A percentile compares a stretch with the other conserved stretches of the same genome.
These are phyloP conservation scores for Filobasidium floriforme DNA, from an alignment of 768 basidiomycete genomes.

Conservation along the genomic window DNA sequence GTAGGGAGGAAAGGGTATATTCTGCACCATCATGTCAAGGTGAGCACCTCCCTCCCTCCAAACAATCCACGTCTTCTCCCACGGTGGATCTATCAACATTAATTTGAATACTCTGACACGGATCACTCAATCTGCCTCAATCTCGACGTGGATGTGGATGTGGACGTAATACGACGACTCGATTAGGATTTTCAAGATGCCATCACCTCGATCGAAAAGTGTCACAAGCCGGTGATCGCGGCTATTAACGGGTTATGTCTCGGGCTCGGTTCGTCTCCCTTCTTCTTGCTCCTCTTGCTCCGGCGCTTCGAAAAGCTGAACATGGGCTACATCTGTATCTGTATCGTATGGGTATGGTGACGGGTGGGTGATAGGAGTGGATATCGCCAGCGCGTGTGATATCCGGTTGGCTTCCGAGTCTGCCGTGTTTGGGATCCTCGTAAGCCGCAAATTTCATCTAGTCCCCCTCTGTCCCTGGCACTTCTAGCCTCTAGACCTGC, in stretches of 20 bases:
- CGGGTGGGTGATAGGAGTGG: slow-evolving; percentile 52
- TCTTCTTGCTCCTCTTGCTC: no score
- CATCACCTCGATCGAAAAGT: slow-evolving; percentile 61
- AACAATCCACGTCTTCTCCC: no score
- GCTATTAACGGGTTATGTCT: slow-evolving; percentile 68
- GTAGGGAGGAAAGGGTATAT: slow-evolving; percentile 36
- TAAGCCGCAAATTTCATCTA: slow-evolving; percentile 32
- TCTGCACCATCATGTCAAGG: slow-evolving; percentile 47
- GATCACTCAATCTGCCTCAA: no score
- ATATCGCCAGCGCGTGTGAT: slow-evolving; percentile 69
- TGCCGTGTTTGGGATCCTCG: slow-evolving; percentile 65
- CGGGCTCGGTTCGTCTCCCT: slow-evolving; percentile 54
- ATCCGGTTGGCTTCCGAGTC: slow-evolving; percentile 61
- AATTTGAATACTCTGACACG: no score
- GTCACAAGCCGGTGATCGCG: slow-evolving; percentile 71
- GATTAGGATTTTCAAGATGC: slow-evolving; percentile 59
- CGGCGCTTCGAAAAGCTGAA: no score
- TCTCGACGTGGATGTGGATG: no score
- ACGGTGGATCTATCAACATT: slow-evolving; percentile 15
- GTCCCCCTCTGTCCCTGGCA: no score
- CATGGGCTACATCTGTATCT: no score
- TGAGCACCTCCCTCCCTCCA: slow-evolving; percentile 25
- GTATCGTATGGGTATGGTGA: no score
- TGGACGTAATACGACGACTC: no score
- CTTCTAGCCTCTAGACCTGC: no score